Conservation (phyloP, 495 filamentous ascomycete species). For the Podospora pseudopauciseta region DNA sequence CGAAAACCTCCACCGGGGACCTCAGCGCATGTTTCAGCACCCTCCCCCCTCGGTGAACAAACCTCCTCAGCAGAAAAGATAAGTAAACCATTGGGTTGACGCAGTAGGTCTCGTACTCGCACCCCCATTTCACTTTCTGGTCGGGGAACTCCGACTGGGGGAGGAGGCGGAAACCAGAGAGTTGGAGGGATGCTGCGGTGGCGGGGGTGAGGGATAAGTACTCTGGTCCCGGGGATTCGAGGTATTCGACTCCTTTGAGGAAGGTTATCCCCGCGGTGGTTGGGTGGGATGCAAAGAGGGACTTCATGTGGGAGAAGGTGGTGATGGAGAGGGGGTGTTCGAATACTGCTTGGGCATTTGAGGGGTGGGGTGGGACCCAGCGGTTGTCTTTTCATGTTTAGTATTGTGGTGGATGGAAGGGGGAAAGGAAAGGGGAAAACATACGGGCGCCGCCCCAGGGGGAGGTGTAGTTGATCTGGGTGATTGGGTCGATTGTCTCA, state of each 20-base stretch:
- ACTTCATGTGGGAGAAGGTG: slow-evolving; percentile 52
- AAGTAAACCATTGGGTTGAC: slow-evolving; percentile 63
- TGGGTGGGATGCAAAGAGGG: slow-evolving; percentile 35
- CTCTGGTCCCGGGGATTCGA: slow-evolving; percentile 46
- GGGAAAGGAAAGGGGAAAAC: background rate
- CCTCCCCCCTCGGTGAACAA: slow-evolving; percentile 49
- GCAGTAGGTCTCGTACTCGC: slow-evolving; percentile 55
- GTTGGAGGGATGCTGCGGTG: slow-evolving; percentile 38
- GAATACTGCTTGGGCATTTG: slow-evolving; percentile 16
- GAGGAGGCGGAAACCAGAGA: slow-evolving; percentile 44
- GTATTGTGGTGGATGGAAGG: background rate
- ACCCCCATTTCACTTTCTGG: slow-evolving; percentile 50
- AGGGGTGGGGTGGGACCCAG: slow-evolving; percentile 18
- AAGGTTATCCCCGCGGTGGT: slow-evolving; percentile 49
- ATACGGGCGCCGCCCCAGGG: slow-evolving; percentile 54
- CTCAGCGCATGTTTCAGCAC: slow-evolving; percentile 42
- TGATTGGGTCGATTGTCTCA: slow-evolving; percentile 37
- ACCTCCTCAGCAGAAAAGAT: slow-evolving; percentile 50
- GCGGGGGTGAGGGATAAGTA: slow-evolving; percentile 33
- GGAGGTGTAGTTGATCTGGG: slow-evolving; percentile 59
- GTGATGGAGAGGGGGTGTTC: slow-evolving; percentile 50
- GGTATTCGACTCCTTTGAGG: slow-evolving; percentile 56
- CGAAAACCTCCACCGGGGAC: slow-evolving; percentile 47
- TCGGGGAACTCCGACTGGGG: slow-evolving; percentile 40
- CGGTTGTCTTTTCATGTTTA: slow-evolving; percentile 21